Conservation (phyloP, 2,329 filamentous ascomycete genomes). For the Colletotrichum siamense region DNA sequence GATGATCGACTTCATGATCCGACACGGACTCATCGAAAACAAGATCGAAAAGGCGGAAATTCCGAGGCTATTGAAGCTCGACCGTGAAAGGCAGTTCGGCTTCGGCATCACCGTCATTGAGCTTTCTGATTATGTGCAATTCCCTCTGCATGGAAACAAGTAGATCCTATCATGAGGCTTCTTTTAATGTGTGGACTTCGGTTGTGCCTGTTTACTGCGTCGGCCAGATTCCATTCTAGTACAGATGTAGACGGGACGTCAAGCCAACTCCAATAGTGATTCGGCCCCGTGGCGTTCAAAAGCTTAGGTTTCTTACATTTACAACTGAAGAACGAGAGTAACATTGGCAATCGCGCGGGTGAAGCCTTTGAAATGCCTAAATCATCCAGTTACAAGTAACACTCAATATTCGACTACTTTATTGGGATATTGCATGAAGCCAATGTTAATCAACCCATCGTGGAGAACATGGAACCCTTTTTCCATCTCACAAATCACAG, state of each 20-base stretch:
- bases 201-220: background rate
- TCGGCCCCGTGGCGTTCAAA: background rate
- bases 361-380: background rate
- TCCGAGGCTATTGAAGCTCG: background rate
- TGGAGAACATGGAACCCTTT: background rate
- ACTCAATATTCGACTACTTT: background rate
- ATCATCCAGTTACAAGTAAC: background rate
- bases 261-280: background rate
- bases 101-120: background rate
- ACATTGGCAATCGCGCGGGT: background rate
- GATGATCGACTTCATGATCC: background rate
- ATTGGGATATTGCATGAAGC: fast-evolving
- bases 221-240: too few relatives aligned
- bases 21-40: background rate
- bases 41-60: background rate
- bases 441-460: fast-evolving
- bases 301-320: too few relatives aligned
- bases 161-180: too few relatives aligned
- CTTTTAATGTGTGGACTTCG: background rate
- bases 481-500: fast-evolving
- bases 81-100: background rate
- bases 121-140: background rate
- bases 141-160: background rate
- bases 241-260: too few relatives aligned
- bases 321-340: background rate